Conservation (phyloP, 2,329 filamentous ascomycete genomes). For the Aschersonia sp. region DNA sequence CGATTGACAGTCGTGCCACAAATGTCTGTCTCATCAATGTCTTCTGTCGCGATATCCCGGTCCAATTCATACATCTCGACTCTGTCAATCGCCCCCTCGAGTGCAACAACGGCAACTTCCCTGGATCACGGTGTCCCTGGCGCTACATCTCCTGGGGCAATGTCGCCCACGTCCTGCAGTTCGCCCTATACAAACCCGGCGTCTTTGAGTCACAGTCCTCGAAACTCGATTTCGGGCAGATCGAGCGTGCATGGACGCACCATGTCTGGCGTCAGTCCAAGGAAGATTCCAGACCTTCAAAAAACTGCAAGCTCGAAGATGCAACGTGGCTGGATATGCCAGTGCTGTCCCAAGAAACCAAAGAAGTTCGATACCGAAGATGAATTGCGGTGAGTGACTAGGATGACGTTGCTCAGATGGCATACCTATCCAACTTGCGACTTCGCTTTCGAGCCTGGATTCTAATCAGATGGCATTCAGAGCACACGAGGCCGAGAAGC, state of each 20-base stretch:
- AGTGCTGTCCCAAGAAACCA: constrained; percentile 93
- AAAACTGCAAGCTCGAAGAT: constrained; percentile 33
- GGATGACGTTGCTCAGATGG: too few relatives aligned
- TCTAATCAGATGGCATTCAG: constrained; percentile 27
- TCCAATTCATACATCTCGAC: constrained; percentile 34
- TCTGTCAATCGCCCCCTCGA: constrained; percentile 25
- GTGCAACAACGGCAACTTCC: constrained; percentile 27
- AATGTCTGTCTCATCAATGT: constrained; percentile 27
- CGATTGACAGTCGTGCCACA: constrained; percentile 32
- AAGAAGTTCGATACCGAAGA: constrained; percentile 84
- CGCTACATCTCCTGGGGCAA: constrained; percentile 28
- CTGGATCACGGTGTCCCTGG: constrained; percentile 32
- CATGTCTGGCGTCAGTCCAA: constrained; percentile 32
- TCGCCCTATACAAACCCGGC: constrained; percentile 35
- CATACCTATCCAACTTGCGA: too few relatives aligned
- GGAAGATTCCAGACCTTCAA: constrained; percentile 35
- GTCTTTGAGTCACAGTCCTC: constrained; percentile 34
- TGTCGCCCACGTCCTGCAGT: constrained; percentile 33
- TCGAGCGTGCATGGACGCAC: constrained; percentile 28
- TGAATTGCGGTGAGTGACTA: constrained; percentile 57
- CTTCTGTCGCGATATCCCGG: constrained; percentile 22
- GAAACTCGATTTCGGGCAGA: constrained; percentile 26
- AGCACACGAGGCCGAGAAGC: constrained; percentile 83
- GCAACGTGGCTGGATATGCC: constrained; percentile 54
- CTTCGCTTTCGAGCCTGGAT: background rate